Conservation (phyloP, 83 land plant genomes). For the Picea abies region DNA sequence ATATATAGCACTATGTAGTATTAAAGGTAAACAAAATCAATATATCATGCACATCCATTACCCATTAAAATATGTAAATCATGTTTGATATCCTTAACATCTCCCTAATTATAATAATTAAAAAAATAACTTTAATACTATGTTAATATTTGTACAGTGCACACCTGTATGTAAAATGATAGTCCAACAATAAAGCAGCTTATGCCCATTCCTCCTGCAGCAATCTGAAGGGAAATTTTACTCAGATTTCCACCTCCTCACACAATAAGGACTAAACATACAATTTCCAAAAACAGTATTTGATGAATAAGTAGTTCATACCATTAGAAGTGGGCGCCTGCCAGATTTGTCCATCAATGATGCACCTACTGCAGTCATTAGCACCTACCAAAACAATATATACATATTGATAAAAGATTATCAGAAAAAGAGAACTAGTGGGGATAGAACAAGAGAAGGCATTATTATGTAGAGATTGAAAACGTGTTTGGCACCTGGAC, state of each 20-base stretch:
- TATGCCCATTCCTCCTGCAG: slow-evolving; percentile 50
- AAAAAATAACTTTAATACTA: too few species aligned
- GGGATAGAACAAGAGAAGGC: too few species aligned
- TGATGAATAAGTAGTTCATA: slow-evolving; percentile 7
- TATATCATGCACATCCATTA: too few species aligned
- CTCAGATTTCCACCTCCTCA: not conserved
- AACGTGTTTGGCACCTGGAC: slow-evolving; percentile 13
- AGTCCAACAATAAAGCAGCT: slow-evolving; percentile 45
- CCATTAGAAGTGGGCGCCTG: slow-evolving; percentile 60
- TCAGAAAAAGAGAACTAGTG: too few species aligned
- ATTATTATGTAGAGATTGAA: too few species aligned
- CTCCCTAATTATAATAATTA: too few species aligned
- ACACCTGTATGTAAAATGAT: slow-evolving; percentile 44
- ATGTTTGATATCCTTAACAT: too few species aligned
- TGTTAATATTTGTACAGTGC: too few species aligned
- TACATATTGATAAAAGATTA: too few species aligned
- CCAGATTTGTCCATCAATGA: slow-evolving; percentile 56
- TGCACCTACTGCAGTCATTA: slow-evolving; percentile 32
- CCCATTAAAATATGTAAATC: too few species aligned
- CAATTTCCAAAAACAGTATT: not conserved
- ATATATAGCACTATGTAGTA: too few species aligned
- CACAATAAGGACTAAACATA: not conserved
- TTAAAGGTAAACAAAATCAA: too few species aligned
- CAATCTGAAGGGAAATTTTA: slow-evolving; percentile 27
- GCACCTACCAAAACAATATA: slow-evolving; percentile 31